Evolutionary conservation across 257 asterid genomes (phyloP), one percentile per base, ranked within the genome.

Genomic region (Sherardia arvensis): DNA sequence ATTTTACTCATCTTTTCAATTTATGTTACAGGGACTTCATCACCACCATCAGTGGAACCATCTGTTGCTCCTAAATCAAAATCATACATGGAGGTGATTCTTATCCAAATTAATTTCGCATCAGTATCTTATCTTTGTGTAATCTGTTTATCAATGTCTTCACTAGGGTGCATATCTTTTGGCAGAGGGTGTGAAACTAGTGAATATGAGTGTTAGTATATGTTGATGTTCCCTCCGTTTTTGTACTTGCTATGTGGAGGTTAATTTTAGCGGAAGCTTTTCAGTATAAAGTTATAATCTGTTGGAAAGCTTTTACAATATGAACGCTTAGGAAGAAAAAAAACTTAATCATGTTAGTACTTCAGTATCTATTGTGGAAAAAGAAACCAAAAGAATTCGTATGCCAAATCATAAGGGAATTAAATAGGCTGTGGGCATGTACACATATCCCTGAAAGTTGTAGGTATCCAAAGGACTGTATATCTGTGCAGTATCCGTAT

Each of bases 81-180:
- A 75, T 84, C 99, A 10, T 93, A 93, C 69, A 84, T 77, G 94
- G 99, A 93, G 85, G 98, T 92, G 80, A 57, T 29, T 67, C 33
- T 70, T 53, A 60, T 71, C 68, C 32, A 8, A 3, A 20, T 53
- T 10, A 43, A 26, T 59, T n/a, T 30, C 0, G 11, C 17, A 27
- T 25, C 23, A 12, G 8, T 26, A 30, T 62, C 34, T 12, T 26
- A 30, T 62, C 34, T 55, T 22, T 61, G 73, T 43, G 38, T 33
- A 21, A 38, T 34, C 10, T 60, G 58, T 40, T 9, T 56, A 48
- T 66, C 15, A 17, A 23, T 21, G 56, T 48, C 8, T 12, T 33
- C 17, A 23, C 15, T 7, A 48, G 29, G 32, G 28, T 54, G 2
- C 17, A 22, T 38, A 17, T 20, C 18, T 9, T 43, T 22, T 30